Conservation (phyloP, 139 green algal species). For the Tetratostichococcus sp. region DNA sequence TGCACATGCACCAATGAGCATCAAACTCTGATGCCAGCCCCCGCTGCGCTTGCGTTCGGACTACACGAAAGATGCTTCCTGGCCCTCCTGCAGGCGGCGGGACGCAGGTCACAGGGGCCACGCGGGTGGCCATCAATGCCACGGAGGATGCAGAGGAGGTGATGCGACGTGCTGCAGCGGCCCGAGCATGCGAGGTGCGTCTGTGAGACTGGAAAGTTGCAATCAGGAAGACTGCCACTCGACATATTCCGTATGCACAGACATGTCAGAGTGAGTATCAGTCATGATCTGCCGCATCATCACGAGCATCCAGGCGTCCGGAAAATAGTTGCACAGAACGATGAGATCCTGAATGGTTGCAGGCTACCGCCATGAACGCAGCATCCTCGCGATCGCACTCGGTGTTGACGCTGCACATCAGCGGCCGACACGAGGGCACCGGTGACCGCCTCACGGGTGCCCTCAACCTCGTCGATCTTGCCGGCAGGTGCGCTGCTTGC, state of each 20-base stretch:
- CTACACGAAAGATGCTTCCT: not conserved
- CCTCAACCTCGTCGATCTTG: conserved; percentile 92
- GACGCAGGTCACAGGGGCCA: conserved; percentile 56
- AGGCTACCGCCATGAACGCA: conserved; percentile 90
- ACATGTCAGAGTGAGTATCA: too few species aligned
- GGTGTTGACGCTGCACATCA: conserved; percentile 96
- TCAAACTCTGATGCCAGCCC: too few species aligned
- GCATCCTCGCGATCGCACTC: conserved; percentile 80
- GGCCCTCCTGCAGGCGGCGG: conserved; percentile 52
- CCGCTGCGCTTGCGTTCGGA: too few species aligned
- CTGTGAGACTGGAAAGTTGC: too few species aligned
- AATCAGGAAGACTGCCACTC: too few species aligned
- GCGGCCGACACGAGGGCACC: conserved; percentile 63
- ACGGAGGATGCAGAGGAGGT: conserved; percentile 56
- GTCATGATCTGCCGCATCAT: too few species aligned
- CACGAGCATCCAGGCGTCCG: too few species aligned
- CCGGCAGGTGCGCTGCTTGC: conserved; percentile 69
- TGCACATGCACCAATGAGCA: too few species aligned
- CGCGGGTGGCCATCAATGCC: conserved; percentile 45
- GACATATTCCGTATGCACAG: too few species aligned
- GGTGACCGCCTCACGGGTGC: conserved; percentile 63
- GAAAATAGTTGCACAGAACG: too few species aligned
- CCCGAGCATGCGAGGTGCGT: conserved; percentile 55
- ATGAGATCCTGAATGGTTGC: too few species aligned
- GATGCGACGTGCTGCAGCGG: conserved; percentile 54